Base-by-base conservation (phyloP, 495 filamentous ascomycete genomes). In the Hypoxylon lienhwacheense region DNA sequence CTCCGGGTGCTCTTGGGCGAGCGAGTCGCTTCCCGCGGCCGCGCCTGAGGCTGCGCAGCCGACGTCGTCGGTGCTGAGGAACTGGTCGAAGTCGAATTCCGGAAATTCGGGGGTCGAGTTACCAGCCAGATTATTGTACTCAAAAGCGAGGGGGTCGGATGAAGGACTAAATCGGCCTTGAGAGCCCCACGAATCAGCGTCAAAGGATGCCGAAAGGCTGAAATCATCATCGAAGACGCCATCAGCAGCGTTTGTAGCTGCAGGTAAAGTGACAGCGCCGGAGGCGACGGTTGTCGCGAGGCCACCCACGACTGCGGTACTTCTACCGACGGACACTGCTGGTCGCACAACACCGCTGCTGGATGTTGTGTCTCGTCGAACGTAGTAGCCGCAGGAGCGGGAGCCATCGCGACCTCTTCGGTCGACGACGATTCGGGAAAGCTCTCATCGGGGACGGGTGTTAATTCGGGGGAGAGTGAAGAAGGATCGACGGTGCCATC, bases 331-430 rank as follows among this genome's bases (percentile, higher is more conserved):
- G 83, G 93, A 97, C 93, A 98, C 93, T 86, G 93, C 93, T 96
- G 93, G 93, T 92, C 93, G 80, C 89, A 97, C 92, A 97, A 95
- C 91, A 96, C 85, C 90, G 81, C 92, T 79, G 93, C 93, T 96
- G 93, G 89, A 96, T 95, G 92, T 96, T 95, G 92, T 97, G 91
- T 91, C 93, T 81, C 73, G 79, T 93, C 89, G 82, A 87, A 77
- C 76, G 87, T 85, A 78, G 81, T 79, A 72, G 79, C 79, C 59
- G 70, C 68, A 62, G 68, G 43, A 39, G 69, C 40, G 40, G 61
- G 46, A 19, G 58, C 58, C 26, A 57, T 59, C 53, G 55, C 53
- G 29, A 61, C 50, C 5, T 65, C 28, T 40, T 65, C 58, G 24
- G 56, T 62, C 46, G 32, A 54, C 22, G 32, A 62, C 47, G 24